Evolutionary conservation across 2,329 filamentous ascomycete genomes (phyloP).

Genomic region (Colletotrichum nymphaeae): DNA sequence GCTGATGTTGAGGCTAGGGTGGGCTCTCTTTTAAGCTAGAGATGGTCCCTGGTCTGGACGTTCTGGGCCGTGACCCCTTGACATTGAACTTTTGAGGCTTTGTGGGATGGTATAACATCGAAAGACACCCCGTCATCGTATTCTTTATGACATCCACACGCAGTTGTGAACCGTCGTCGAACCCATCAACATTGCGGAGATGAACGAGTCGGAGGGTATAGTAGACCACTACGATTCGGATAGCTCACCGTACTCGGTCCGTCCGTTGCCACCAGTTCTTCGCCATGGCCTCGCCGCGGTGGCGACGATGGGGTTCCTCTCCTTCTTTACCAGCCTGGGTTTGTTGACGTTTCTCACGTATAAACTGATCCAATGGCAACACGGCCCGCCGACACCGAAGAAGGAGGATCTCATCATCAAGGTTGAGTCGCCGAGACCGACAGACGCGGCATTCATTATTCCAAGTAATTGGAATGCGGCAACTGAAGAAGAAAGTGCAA

Average conservation of each 20-base stretch:
- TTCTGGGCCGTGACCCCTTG: background rate
- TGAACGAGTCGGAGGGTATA: constrained; percentile 27
- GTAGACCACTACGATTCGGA: constrained; percentile 41
- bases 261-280: constrained; percentile 48
- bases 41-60: background rate
- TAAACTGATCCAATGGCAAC: constrained; percentile 49
- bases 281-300: constrained; percentile 51
- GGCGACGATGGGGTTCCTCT: constrained; percentile 48
- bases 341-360: constrained; percentile 49
- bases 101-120: constrained; percentile 4
- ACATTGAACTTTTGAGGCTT: background rate
- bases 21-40: background rate
- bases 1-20: background rate
- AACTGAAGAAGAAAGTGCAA: constrained; percentile 28
- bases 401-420: constrained; percentile 5
- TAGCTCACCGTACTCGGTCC: constrained; percentile 43
- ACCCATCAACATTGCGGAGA: constrained; percentile 32
- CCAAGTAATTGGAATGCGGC: constrained; percentile 40
- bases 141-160: constrained; percentile 8
- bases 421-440: constrained; percentile 35
- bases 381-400: constrained; percentile 36
- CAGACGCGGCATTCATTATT: constrained; percentile 39
- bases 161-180: constrained; percentile 20
- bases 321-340: constrained; percentile 47
- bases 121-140: background rate